These are phyloP conservation scores for Eucalyptus tenuipes DNA, from an alignment of 345 rosid genomes.

Conservation along the genomic window DNA sequence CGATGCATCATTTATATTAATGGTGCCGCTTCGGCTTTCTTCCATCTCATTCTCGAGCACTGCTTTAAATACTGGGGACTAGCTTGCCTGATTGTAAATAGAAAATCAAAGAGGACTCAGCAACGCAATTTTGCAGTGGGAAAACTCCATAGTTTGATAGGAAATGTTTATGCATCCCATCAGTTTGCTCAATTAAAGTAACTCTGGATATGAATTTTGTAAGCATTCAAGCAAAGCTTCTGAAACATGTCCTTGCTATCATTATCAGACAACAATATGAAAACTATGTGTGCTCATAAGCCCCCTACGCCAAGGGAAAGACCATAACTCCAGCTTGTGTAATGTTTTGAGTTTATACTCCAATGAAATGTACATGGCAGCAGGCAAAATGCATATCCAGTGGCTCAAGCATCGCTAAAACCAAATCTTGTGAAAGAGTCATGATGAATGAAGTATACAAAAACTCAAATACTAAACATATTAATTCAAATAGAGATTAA, in stretches of 20 bases:
- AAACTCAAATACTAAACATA: neutral
- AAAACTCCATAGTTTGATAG: neutral
- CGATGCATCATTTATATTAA: constrained; percentile 58
- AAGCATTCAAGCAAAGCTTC: neutral
- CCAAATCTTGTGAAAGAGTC: neutral
- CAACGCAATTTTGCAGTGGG: neutral
- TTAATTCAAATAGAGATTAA: neutral
- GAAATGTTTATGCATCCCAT: neutral
- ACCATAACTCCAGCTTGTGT: neutral
- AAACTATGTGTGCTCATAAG: neutral
- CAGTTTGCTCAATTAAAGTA: neutral
- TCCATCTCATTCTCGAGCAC: constrained; percentile 82
- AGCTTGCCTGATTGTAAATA: constrained; percentile 33
- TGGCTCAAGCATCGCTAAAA: neutral
- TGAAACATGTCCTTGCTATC: neutral
- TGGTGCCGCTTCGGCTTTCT: constrained; percentile 77
- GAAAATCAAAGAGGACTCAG: neutral
- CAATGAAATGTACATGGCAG: neutral
- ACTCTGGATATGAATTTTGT: neutral
- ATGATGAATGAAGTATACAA: neutral
- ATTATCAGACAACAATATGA: neutral
- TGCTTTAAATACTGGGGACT: constrained; percentile 83
- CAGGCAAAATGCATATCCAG: neutral
- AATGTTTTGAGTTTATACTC: neutral
- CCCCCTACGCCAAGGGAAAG: neutral